A percentile compares a stretch with the other conserved stretches of the same genome.
Conservation (phyloP, 176 grass and related monocot genomes). For the Tillandsia leiboldiana region DNA sequence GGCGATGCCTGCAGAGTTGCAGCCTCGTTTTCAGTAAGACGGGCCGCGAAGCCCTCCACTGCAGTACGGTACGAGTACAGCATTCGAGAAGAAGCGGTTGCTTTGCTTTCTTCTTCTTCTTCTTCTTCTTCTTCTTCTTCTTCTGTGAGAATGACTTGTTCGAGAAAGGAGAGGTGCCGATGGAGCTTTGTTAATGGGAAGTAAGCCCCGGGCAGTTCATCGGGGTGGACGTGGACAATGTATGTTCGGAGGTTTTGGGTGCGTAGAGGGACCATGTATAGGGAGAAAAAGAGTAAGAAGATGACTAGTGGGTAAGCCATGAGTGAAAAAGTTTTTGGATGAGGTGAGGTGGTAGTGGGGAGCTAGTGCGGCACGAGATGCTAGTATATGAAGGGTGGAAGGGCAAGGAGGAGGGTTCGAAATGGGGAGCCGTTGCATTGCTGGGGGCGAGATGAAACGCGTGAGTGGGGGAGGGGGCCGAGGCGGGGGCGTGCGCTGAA, state of each 20-base stretch:
- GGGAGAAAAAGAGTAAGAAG: conserved; percentile 10
- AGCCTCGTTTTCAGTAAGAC: conserved; percentile 45
- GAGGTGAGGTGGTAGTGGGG: neutral
- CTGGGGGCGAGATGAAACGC: neutral
- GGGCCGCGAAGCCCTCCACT: conserved; percentile 73
- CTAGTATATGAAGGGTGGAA: neutral
- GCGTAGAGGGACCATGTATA: neutral
- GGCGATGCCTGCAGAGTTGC: conserved; percentile 30
- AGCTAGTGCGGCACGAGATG: neutral
- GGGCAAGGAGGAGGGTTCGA: neutral
- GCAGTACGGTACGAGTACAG: conserved; percentile 81
- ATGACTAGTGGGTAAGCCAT: neutral
- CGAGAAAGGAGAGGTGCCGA: conserved; percentile 66
- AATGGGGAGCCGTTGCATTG: neutral
- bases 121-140: conserved; percentile 20
- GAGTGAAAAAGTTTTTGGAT: too few relatives aligned
- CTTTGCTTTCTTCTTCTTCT: neutral
- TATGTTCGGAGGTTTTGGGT: conserved; percentile 36
- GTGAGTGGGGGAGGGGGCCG: neutral
- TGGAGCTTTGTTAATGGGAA: conserved; percentile 11
- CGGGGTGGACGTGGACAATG: conserved; percentile 68
- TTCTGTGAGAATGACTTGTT: conserved; percentile 27
- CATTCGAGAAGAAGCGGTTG: conserved; percentile 32
- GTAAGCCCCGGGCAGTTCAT: neutral
- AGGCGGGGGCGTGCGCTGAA: too few relatives aligned